phyloP scores from a whole-genome alignment of 768 basidiomycete species.

The Rubroboletus satanas region DNA sequence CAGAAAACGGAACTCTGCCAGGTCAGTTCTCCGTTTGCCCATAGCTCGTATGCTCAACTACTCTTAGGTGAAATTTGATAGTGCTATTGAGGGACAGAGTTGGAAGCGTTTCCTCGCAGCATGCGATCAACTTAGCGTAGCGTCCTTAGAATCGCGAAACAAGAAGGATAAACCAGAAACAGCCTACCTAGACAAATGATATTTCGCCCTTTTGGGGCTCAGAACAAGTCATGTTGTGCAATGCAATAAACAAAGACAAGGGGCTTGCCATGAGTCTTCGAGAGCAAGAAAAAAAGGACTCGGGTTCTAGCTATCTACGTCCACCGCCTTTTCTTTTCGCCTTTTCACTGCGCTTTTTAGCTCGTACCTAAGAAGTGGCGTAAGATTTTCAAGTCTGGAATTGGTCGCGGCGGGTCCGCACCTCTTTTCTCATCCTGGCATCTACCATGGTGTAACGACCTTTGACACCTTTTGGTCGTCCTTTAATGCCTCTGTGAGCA shows the following conservation, averaged over 20 bases:
- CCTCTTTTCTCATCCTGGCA: slow-evolving; percentile 91
- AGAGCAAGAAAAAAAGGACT: background rate
- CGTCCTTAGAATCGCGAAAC: slow-evolving; percentile 26
- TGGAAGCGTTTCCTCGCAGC: slow-evolving; percentile 46
- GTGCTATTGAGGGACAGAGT: slow-evolving; percentile 32
- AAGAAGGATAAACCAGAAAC: slow-evolving; percentile 8
- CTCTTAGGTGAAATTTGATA: slow-evolving; percentile 44
- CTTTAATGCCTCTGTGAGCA: slow-evolving; percentile 82
- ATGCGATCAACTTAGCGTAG: slow-evolving; percentile 43
- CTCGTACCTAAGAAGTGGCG: slow-evolving; percentile 56
- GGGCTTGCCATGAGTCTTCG: background rate
- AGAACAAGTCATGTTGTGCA: background rate
- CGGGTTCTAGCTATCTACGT: slow-evolving; percentile 28
- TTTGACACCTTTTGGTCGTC: slow-evolving; percentile 93
- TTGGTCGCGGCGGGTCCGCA: slow-evolving; percentile 18
- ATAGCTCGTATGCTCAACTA: slow-evolving; percentile 1
- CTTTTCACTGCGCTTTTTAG: slow-evolving; percentile 76
- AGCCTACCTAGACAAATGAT: slow-evolving; percentile 9
- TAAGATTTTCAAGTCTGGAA: slow-evolving; percentile 1
- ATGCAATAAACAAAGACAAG: background rate
- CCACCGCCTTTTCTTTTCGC: slow-evolving; percentile 52
- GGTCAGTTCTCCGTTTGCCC: slow-evolving; percentile 35
- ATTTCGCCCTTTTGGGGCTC: background rate
- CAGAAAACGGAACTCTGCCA: slow-evolving; percentile 50
- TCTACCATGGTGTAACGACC: slow-evolving; percentile 95